These are phyloP conservation scores for Apocynum venetum DNA, from an alignment of 257 asterid genomes.

Conservation along the genomic window DNA sequence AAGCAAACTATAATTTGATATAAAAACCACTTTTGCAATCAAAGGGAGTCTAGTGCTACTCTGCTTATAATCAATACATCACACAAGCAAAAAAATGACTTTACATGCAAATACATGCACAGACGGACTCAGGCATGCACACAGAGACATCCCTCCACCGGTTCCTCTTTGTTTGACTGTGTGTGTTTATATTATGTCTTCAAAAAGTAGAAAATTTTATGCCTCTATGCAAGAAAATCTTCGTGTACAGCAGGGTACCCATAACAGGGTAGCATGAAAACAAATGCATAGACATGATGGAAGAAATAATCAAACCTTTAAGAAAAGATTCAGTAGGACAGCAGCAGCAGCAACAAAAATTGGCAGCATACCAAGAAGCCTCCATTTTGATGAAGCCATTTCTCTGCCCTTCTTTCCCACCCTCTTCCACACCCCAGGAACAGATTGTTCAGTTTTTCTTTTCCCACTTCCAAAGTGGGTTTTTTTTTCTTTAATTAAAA, in stretches of 20 bases:
- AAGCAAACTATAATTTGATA: background rate
- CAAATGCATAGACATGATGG: background rate
- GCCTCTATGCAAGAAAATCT: slow-evolving; percentile 9
- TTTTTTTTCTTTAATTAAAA: too few species aligned
- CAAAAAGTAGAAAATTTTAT: background rate
- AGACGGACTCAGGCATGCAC: background rate
- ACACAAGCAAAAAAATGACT: background rate
- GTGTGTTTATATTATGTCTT: background rate
- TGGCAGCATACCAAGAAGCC: slow-evolving; percentile 59
- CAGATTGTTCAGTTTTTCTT: background rate
- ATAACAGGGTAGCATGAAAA: background rate
- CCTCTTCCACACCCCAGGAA: background rate
- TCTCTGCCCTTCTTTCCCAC: slow-evolving; percentile 21
- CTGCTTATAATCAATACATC: background rate
- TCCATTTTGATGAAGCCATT: slow-evolving; percentile 60
- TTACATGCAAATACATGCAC: background rate
- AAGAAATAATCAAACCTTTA: slow-evolving; percentile 48
- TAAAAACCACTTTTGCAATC: background rate
- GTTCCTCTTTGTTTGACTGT: background rate
- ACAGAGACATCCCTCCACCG: background rate
- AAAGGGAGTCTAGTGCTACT: background rate
- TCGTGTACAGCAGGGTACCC: background rate
- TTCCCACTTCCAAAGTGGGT: slow-evolving; percentile 6
- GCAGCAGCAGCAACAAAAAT: slow-evolving; percentile 56
- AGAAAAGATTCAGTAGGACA: slow-evolving; percentile 44